Evolutionary conservation across 495 filamentous ascomycete genomes (phyloP).

Genomic region (Xylaria sp.): DNA sequence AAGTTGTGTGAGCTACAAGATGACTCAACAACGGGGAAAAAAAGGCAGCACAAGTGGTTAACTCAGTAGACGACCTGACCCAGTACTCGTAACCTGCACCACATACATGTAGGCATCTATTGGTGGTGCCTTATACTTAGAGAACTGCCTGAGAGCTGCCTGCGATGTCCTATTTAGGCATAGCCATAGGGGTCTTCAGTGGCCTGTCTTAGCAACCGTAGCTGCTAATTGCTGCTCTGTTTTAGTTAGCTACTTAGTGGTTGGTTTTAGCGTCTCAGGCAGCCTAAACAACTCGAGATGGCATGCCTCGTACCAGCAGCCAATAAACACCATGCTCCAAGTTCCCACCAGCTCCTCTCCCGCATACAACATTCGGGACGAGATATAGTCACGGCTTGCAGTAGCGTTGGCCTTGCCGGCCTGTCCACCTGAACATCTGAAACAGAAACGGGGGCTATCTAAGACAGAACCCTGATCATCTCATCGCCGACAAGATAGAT

Average conservation of each 20-base stretch:
- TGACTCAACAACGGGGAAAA: background rate
- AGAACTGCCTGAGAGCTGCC: background rate
- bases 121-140: background rate
- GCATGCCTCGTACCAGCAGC: conserved; percentile 25
- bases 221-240: background rate
- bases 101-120: background rate
- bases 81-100: background rate
- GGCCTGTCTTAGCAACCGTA: background rate
- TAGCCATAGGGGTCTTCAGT: background rate
- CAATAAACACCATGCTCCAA: conserved; percentile 7
- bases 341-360: background rate
- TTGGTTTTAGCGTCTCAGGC: background rate
- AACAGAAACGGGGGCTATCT: conserved; percentile 19
- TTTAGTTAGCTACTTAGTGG: no score
- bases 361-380: conserved; percentile 1
- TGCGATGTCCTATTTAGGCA: no score
- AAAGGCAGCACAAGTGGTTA: background rate
- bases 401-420: conserved; percentile 20
- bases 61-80: background rate
- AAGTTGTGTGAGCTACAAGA: background rate
- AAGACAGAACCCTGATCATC: conserved; percentile 25
- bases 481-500: conserved; percentile 28
- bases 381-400: conserved; percentile 15
- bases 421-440: conserved; percentile 26
- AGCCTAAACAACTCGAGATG: background rate